Base-by-base conservation (phyloP, 192 early-diverging fungal genomes). In the Entomortierella parvispora region DNA sequence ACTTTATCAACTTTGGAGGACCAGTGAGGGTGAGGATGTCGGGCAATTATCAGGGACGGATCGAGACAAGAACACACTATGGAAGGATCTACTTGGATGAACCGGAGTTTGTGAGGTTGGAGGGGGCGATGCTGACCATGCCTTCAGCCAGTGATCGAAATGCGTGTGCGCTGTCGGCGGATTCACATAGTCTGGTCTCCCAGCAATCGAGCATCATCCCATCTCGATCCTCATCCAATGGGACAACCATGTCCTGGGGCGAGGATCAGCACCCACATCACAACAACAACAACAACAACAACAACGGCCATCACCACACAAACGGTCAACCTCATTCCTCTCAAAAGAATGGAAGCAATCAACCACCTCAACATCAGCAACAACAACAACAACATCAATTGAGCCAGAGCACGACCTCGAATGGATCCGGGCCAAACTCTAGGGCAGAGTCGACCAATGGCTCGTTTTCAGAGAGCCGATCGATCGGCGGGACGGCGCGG, bases 1-100 rank as follows among this genome's bases (percentile, higher is more conserved):
- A 77, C 47, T 77, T 77, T 42, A 77, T 77, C 48, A 77, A 77
- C 25, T 77, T 77, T 54, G 74, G 74, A 29, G 74, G 74, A 2
- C 51, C 60, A 0, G 22, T 23, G 1, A 59, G 74, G 43, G 46
- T 77, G 18, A 58, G 42, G 1, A 17, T 77, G 32, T 64, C 65
- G 4, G 49, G 61, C n/a, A 64, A 63, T 8, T 77, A 33, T 25
- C 65, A 64, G 43, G 74, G 74, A 2, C 43, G 74, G 22, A 28
- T 77, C 28, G 74, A 77, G 55, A 58, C 65, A 1, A 46, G 74
- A 32, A 77, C 74, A 17, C 74, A 77, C 31, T 77, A 77, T 58
- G 74, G 74, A 44, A 77, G 64, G 45, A 64, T 77, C n/a, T 53
- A 23, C 31, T 9, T 77, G 3, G 66, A 68, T 2, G 74, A 77